These are phyloP conservation scores for Ascochyta lentis DNA, from an alignment of 2,329 filamentous ascomycete species.

Conservation along the genomic window DNA sequence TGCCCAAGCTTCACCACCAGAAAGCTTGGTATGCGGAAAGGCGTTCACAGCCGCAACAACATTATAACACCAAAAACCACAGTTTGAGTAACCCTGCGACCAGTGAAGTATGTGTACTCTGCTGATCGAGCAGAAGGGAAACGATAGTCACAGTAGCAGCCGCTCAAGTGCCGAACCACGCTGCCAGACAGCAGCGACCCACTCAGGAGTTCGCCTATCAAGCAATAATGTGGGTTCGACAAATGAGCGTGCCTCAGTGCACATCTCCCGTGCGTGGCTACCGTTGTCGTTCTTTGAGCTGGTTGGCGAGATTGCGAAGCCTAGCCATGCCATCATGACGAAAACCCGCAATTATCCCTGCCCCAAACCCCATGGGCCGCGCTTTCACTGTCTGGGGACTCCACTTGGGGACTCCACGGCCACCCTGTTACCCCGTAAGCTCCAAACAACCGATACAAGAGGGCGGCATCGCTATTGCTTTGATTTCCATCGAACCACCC, in stretches of 20 bases:
- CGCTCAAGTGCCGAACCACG: constrained; percentile 9
- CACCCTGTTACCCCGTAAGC: constrained; percentile 6
- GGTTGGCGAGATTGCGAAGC: constrained; percentile 9
- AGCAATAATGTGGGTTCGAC: constrained; percentile 12
- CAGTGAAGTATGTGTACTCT: background rate
- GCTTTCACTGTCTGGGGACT: constrained; percentile 24
- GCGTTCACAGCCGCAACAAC: background rate
- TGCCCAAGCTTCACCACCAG: constrained; percentile 9
- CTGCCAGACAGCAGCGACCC: constrained; percentile 7
- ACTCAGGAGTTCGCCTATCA: constrained; percentile 6
- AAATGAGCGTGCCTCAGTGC: constrained; percentile 8
- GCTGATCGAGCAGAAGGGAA: constrained; percentile 4
- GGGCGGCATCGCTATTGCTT: constrained; percentile 3
- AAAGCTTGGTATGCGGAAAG: constrained; percentile 10
- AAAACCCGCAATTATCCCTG: constrained; percentile 16
- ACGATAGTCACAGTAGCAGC: background rate
- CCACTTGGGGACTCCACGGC: constrained; percentile 20
- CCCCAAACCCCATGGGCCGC: constrained; percentile 18
- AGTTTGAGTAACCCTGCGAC: background rate
- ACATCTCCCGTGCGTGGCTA: constrained; percentile 12
- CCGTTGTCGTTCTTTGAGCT: constrained; percentile 13
- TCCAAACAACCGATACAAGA: constrained; percentile 20
- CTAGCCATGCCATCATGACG: constrained; percentile 20
- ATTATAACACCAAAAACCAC: background rate
- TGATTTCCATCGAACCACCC: constrained; percentile 1